Conservation (phyloP, 305 asterid species). For the Petunia hybrid region DNA sequence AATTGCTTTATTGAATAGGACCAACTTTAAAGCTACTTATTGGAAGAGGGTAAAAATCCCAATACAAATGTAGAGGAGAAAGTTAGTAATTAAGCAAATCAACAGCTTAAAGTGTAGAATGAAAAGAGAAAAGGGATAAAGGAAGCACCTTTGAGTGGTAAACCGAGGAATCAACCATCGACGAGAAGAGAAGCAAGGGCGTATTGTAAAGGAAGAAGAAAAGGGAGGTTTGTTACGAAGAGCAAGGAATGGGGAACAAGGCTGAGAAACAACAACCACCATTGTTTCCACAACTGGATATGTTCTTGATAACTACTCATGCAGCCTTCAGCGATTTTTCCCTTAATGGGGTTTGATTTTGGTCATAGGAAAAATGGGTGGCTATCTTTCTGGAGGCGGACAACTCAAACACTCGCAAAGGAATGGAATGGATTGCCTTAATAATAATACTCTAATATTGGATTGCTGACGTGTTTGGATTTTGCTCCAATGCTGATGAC, state of each 20-base stretch:
- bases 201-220: conserved; percentile 52
- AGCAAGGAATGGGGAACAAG: conserved; percentile 40
- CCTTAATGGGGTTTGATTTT: not conserved
- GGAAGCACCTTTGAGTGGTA: conserved; percentile 54
- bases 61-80: not conserved
- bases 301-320: conserved; percentile 58
- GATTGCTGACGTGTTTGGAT: conserved; percentile 35
- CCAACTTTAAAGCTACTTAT: too few species aligned
- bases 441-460: conserved; percentile 28
- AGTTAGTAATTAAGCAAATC: not conserved
- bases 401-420: conserved; percentile 10
- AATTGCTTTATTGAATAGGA: too few species aligned
- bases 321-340: conserved; percentile 48
- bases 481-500: conserved; percentile 20
- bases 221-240: conserved; percentile 42
- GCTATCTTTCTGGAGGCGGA: conserved; percentile 28
- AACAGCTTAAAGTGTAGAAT: not conserved
- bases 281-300: conserved; percentile 39
- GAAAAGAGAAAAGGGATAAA: not conserved
- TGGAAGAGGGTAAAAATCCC: too few species aligned
- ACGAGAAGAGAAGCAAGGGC: conserved; percentile 52
- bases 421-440: conserved; percentile 34
- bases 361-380: not conserved
- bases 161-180: conserved; percentile 58
- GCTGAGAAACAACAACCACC: conserved; percentile 55